These are phyloP conservation scores for Trametes sanguinea DNA, from an alignment of 768 basidiomycete species.

Conservation along the genomic window DNA sequence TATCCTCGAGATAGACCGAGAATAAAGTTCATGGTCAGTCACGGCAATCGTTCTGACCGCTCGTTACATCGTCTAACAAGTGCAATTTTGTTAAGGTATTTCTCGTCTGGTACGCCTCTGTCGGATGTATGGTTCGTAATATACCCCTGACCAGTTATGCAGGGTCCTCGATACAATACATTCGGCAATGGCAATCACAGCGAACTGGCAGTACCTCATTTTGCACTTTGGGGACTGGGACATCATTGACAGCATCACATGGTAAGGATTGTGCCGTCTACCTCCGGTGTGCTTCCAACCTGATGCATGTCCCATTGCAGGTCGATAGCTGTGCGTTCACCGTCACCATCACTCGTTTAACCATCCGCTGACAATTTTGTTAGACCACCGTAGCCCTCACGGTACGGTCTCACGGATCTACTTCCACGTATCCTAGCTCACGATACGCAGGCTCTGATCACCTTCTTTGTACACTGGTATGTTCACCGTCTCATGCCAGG, in stretches of 20 bases:
- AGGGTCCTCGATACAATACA: constrained; percentile 29
- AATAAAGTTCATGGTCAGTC: constrained; percentile 19
- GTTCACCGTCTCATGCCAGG: not conserved
- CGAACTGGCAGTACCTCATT: constrained; percentile 31
- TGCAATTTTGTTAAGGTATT: constrained; percentile 3
- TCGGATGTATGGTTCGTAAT: not conserved
- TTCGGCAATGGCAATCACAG: constrained; percentile 21
- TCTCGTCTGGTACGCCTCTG: constrained; percentile 13
- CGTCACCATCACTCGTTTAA: too few relatives aligned
- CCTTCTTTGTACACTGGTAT: constrained; percentile 30
- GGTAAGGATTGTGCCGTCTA: constrained; percentile 10
- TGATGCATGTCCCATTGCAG: not conserved
- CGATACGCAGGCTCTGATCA: constrained; percentile 23
- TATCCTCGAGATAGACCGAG: constrained; percentile 15
- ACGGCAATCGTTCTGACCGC: not conserved
- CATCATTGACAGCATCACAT: constrained; percentile 25
- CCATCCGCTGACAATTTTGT: too few relatives aligned
- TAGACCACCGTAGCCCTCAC: constrained; percentile 19
- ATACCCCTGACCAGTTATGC: not conserved
- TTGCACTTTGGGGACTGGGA: constrained; percentile 23
- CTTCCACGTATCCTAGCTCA: not conserved
- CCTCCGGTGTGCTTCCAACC: too few relatives aligned
- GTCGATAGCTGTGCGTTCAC: constrained; percentile 19
- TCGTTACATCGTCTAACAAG: not conserved
- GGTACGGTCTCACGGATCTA: not conserved